These are phyloP conservation scores for Camellia japonica DNA, from an alignment of 148 eudicot species.

Conservation along the genomic window DNA sequence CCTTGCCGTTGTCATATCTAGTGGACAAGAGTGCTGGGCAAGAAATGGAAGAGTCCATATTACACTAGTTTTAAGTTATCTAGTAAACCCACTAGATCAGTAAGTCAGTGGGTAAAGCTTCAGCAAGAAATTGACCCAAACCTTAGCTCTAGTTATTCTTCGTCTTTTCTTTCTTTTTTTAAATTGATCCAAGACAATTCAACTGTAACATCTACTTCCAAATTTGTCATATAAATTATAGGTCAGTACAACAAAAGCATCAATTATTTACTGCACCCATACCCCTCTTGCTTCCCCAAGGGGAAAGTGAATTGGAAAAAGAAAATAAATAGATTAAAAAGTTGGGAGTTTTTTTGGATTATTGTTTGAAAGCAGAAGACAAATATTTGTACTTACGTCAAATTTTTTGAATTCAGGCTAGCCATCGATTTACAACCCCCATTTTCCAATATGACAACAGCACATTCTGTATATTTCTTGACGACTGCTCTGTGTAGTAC, in stretches of 20 bases:
- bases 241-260: not conserved
- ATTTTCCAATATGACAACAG: conserved; percentile 84
- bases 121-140: not conserved
- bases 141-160: not conserved
- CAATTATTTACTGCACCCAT: not conserved
- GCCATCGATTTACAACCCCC: conserved; percentile 95
- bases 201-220: not conserved
- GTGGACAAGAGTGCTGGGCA: no score
- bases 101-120: not conserved
- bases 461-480: conserved; percentile 89
- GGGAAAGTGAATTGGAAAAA: not conserved
- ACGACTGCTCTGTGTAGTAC: conserved; percentile 92
- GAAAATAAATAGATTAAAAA: no score
- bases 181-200: not conserved
- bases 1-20: no score
- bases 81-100: not conserved
- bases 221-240: not conserved
- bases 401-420: conserved; percentile 61
- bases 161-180: not conserved
- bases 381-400: conserved; percentile 67
- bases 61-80: not conserved
- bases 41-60: no score
- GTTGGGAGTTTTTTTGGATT: not conserved
- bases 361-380: not conserved
- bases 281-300: not conserved